These are phyloP conservation scores for Talaromyces amestolkiae DNA, from an alignment of 2,329 filamentous ascomycete genomes.

Conservation along the genomic window DNA sequence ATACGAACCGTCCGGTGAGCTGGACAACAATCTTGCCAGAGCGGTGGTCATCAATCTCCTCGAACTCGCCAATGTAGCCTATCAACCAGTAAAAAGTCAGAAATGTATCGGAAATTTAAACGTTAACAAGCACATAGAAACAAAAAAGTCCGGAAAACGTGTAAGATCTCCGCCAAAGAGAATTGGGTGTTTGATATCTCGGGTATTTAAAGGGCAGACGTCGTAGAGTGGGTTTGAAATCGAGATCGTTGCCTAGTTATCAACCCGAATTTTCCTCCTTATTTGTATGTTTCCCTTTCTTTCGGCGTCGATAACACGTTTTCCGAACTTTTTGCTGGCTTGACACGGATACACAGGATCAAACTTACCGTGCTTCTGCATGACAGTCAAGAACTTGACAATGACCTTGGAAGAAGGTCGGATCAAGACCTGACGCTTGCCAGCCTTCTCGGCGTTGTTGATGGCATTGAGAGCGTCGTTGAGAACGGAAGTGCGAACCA, in stretches of 20 bases:
- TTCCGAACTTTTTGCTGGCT: neutral
- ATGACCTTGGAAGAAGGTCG: slow-evolving; percentile 99
- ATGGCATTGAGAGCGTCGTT: slow-evolving; percentile 99
- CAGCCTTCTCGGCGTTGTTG: slow-evolving; percentile 99
- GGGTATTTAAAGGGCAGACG: slow-evolving; percentile 99
- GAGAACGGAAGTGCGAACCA: slow-evolving; percentile 99
- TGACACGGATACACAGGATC: neutral
- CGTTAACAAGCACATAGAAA: slow-evolving; percentile 70
- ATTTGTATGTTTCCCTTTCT: neutral
- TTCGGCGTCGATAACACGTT: slow-evolving; percentile 8
- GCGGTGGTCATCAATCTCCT: slow-evolving; percentile 99
- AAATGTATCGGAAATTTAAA: slow-evolving; percentile 92
- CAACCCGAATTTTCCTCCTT: slow-evolving; percentile 70
- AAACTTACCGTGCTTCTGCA: slow-evolving; percentile 98
- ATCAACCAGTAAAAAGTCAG: slow-evolving; percentile 52
- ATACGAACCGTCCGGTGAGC: slow-evolving; percentile 79
- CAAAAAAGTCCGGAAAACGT: slow-evolving; percentile 70
- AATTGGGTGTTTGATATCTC: slow-evolving; percentile 71
- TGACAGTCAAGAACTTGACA: slow-evolving; percentile 97
- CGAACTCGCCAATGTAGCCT: slow-evolving; percentile 99
- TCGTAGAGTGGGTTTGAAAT: slow-evolving; percentile 64
- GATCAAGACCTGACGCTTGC: slow-evolving; percentile 99
- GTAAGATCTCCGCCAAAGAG: slow-evolving; percentile 80
- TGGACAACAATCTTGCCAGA: slow-evolving; percentile 99
- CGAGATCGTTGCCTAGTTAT: slow-evolving; percentile 99